Conservation (phyloP, 345 rosid species). For the Iberis pinnata region DNA sequence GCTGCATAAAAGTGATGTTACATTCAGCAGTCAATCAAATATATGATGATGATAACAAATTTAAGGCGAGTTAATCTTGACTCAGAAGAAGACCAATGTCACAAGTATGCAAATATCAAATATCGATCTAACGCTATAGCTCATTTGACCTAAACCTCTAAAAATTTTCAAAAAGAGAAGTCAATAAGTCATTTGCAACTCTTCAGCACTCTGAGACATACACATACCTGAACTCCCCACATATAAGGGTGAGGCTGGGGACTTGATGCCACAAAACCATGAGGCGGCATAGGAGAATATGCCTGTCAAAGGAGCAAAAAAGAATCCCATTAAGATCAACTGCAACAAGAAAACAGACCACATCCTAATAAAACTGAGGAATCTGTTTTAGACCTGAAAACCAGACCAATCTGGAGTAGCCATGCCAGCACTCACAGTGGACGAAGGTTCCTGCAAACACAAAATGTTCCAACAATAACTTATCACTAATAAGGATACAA, state of each 20-base stretch:
- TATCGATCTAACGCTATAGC: not conserved
- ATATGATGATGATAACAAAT: not conserved
- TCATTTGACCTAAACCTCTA: not conserved
- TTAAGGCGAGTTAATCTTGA: not conserved
- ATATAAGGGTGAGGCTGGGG: conserved; percentile 98
- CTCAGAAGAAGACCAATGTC: conserved; percentile 7
- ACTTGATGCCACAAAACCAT: conserved; percentile 89
- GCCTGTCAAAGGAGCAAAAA: conserved; percentile 43
- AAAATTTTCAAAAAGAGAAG: not conserved
- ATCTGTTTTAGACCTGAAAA: conserved; percentile 62
- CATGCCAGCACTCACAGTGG: conserved; percentile 45
- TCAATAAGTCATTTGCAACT: not conserved
- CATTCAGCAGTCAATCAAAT: conserved; percentile 14
- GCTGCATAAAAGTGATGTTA: conserved; percentile 44
- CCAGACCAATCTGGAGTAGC: conserved; percentile 94
- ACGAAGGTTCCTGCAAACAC: conserved; percentile 59
- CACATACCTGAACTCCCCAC: conserved; percentile 99
- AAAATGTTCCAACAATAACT: conserved; percentile 20
- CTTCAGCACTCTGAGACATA: not conserved
- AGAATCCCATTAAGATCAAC: conserved; percentile 17
- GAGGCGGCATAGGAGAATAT: conserved; percentile 89
- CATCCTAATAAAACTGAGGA: not conserved
- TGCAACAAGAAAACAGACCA: conserved; percentile 5
- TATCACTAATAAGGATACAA: not conserved
- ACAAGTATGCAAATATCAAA: conserved; percentile 1